Percentiles rank a stretch among this genome's conserved stretches.
Evolutionary conservation across 2,329 filamentous ascomycete genomes (phyloP).

Genomic region (Onygenales sp.): DNA sequence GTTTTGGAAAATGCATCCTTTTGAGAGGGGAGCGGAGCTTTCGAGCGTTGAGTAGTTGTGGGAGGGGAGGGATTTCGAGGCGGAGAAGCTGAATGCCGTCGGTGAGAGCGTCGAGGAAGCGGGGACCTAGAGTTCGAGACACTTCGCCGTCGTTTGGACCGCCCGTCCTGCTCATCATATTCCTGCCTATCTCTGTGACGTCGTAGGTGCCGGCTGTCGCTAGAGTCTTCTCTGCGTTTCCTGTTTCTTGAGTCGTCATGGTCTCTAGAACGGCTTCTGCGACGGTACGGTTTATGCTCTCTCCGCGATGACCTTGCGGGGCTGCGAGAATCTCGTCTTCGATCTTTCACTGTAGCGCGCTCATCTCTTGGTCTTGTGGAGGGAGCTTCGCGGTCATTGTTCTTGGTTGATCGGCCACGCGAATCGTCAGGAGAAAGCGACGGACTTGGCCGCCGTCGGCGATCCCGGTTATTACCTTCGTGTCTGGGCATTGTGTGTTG

Average conservation of each 20-base stretch:
- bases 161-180: slow-evolving; percentile 8
- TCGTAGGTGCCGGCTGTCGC: slow-evolving; percentile 17
- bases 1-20: slow-evolving; percentile 32
- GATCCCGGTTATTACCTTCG: slow-evolving; percentile 13
- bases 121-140: slow-evolving; percentile 12
- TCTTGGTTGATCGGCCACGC: slow-evolving; percentile 13
- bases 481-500: slow-evolving; percentile 18
- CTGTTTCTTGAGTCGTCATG: slow-evolving; percentile 6
- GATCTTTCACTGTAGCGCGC: slow-evolving; percentile 2
- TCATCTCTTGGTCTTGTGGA: slow-evolving; percentile 3
- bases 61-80: slow-evolving; percentile 18
- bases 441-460: slow-evolving; percentile 13
- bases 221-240: slow-evolving; percentile 20
- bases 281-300: slow-evolving; percentile 5
- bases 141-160: slow-evolving; percentile 16
- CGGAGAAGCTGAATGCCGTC: slow-evolving; percentile 20
- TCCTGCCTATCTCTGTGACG: slow-evolving; percentile 17
- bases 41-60: slow-evolving; percentile 22
- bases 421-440: slow-evolving; percentile 15
- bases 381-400: slow-evolving; percentile 14
- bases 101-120: slow-evolving; percentile 3
- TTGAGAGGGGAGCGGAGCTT: slow-evolving; percentile 37
- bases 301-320: slow-evolving; percentile 5
- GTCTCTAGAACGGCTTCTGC: slow-evolving; percentile 6
- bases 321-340: slow-evolving; percentile 5